These are phyloP conservation scores for Corylus americana DNA, from an alignment of 306 rosid species.

Conservation along the genomic window DNA sequence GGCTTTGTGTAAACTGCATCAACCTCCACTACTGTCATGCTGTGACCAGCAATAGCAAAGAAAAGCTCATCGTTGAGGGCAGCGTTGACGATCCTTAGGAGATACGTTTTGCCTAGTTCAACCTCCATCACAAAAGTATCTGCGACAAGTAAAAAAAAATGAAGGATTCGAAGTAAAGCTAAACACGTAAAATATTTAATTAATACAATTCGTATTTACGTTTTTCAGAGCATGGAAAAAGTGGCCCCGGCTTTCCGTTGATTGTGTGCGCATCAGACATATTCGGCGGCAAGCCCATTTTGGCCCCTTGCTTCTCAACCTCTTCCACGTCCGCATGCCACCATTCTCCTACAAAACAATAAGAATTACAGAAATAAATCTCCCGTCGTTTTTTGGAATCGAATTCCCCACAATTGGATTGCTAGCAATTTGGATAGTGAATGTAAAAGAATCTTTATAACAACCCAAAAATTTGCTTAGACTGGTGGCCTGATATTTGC, in stretches of 20 bases:
- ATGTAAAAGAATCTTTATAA: too few species aligned
- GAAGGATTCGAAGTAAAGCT: not conserved
- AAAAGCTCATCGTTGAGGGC: slow-evolving; percentile 77
- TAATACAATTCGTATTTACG: slow-evolving; percentile 35
- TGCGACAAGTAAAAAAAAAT: slow-evolving; percentile 20
- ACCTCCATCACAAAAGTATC: slow-evolving; percentile 83
- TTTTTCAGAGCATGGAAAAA: slow-evolving; percentile 86
- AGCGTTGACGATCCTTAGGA: slow-evolving; percentile 67
- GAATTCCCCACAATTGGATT: too few species aligned
- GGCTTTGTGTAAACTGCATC: slow-evolving; percentile 89
- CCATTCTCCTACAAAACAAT: slow-evolving; percentile 61
- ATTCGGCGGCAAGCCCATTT: slow-evolving; percentile 77
- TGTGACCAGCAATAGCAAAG: slow-evolving; percentile 74
- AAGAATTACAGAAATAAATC: not conserved
- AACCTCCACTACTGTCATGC: slow-evolving; percentile 82
- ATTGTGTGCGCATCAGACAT: slow-evolving; percentile 91
- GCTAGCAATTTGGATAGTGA: too few species aligned
- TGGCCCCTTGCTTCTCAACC: slow-evolving; percentile 63
- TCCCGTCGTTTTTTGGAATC: too few species aligned
- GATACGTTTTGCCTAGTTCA: slow-evolving; percentile 69
- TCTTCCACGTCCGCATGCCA: slow-evolving; percentile 80
- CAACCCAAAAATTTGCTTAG: too few species aligned
- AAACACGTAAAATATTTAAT: too few species aligned
- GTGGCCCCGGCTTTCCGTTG: slow-evolving; percentile 92
- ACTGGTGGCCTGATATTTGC: too few species aligned